These are phyloP conservation scores for Neostapfia colusana DNA, from an alignment of 176 grass and related monocot genomes.

Conservation along the genomic window DNA sequence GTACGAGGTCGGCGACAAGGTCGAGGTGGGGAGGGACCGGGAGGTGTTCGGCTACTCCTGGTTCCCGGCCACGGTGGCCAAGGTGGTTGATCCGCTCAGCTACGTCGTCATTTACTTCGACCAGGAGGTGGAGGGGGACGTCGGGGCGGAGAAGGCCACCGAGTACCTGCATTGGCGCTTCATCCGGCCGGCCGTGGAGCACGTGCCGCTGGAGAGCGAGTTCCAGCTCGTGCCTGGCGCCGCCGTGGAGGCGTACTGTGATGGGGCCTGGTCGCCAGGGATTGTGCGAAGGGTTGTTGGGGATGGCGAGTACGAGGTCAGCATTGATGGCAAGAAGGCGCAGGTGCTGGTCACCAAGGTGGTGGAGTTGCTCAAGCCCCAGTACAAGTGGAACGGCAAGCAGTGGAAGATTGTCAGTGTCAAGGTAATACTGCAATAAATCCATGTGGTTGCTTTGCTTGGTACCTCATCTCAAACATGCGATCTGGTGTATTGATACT, in stretches of 20 bases:
- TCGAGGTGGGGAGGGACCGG: constrained; percentile 52
- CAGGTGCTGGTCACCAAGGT: constrained; percentile 32
- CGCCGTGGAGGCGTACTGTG: constrained; percentile 47
- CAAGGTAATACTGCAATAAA: constrained; percentile 23
- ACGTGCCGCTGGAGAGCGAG: not conserved
- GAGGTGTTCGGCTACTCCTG: constrained; percentile 49
- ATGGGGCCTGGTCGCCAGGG: constrained; percentile 50
- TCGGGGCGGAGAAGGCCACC: not conserved
- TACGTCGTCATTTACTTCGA: constrained; percentile 55
- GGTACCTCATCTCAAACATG: not conserved
- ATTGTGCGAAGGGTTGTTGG: constrained; percentile 20
- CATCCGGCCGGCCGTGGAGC: constrained; percentile 44
- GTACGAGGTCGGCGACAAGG: constrained; percentile 47
- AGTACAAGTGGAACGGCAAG: constrained; percentile 55
- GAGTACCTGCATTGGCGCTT: constrained; percentile 63
- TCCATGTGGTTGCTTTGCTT: not conserved
- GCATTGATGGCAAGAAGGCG: not conserved
- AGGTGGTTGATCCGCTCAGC: constrained; percentile 37
- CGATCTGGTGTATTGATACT: not conserved
- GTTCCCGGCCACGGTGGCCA: constrained; percentile 50
- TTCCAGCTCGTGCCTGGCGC: constrained; percentile 26
- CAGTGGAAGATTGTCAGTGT: constrained; percentile 34
- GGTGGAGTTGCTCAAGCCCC: constrained; percentile 37
- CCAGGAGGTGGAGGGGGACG: constrained; percentile 15
- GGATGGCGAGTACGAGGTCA: constrained; percentile 37